Base-by-base conservation (phyloP, 2,329 filamentous ascomycete genomes). In the Trichoderma aggressivum region DNA sequence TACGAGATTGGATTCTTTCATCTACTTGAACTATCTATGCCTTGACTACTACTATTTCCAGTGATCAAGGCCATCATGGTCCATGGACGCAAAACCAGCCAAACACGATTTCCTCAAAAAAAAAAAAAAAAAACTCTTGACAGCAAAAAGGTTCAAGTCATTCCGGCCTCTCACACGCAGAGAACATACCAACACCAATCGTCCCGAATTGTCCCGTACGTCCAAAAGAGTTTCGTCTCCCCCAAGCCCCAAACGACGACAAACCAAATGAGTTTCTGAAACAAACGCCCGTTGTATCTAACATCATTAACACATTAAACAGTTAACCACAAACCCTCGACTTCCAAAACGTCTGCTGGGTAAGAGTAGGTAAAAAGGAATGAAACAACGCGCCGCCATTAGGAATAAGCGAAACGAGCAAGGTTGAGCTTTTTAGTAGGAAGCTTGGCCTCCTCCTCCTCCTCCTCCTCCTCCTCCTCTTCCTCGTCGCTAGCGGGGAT, bases 401-500 rank as follows among this genome's bases (percentile, higher is more conserved):
- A 81, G 47, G 74, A 73, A 63, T 79, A 88, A 71, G 83, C 75
- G 77, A 87, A 89, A 34, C 80, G 82, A 7, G 86, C 85, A 62
- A 89, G 78, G 71, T 88, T 79, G 28, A 88, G 76, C 53, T 80
- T 82, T 62, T 74, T 80, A 7, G 79, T 74, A 1, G 75, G 75
- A 8, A 73, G 73, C 3, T 79, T 78, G 2, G 77, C 82, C 11
- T 78, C 77, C 5, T 77, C 77, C 8, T 85, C 84, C 7, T n/a
- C n/a, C n/a, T n/a, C n/a, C n/a, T 78, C 77, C 8, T 84, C 84
- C 21, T 81, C 55, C 18, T 59, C 81, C 70, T 86, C 81, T 69
- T 86, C 85, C 21, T 75, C 84, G 71, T 86, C 85, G 72, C 86
- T 87, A 76, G 86, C 86, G 30, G 84, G 84, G 16, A 86, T 78